These are phyloP conservation scores for Thermochaetoides dissita DNA, from an alignment of 2,329 filamentous ascomycete species.

Conservation along the genomic window DNA sequence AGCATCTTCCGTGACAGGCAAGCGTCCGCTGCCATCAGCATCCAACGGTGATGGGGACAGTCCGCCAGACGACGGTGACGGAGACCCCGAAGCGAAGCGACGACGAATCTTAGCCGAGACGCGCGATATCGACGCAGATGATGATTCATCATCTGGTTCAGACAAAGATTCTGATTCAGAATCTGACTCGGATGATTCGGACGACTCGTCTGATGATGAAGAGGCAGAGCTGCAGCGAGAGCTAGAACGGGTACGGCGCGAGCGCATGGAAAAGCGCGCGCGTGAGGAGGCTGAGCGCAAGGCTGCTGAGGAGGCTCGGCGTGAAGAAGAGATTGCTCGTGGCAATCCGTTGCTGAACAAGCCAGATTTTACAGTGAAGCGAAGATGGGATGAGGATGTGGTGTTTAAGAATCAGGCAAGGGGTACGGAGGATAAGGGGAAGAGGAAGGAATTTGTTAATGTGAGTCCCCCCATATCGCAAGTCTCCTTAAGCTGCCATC, in stretches of 20 bases:
- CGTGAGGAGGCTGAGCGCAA: slow-evolving; percentile 67
- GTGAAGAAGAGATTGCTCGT: slow-evolving; percentile 76
- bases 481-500: not conserved
- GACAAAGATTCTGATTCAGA: slow-evolving; percentile 52
- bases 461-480: slow-evolving; percentile 37
- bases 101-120: slow-evolving; percentile 78
- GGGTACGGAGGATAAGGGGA: slow-evolving; percentile 79
- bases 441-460: slow-evolving; percentile 92
- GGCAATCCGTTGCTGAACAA: slow-evolving; percentile 90
- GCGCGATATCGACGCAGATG: slow-evolving; percentile 71
- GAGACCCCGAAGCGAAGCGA: slow-evolving; percentile 69
- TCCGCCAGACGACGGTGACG: slow-evolving; percentile 28
- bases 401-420: slow-evolving; percentile 98
- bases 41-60: slow-evolving; percentile 21
- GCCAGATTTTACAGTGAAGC: slow-evolving; percentile 77
- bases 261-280: slow-evolving; percentile 68
- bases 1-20: slow-evolving; percentile 26
- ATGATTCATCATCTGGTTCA: slow-evolving; percentile 21
- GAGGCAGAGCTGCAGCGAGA: slow-evolving; percentile 83
- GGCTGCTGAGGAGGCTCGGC: slow-evolving; percentile 67
- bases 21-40: slow-evolving; percentile 49
- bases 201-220: slow-evolving; percentile 66
- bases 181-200: slow-evolving; percentile 45
- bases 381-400: slow-evolving; percentile 94
- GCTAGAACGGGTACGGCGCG: slow-evolving; percentile 82